phyloP scores from a whole-genome alignment of 208 protist genomes.

The Blastocrithidia nonstop region DNA sequence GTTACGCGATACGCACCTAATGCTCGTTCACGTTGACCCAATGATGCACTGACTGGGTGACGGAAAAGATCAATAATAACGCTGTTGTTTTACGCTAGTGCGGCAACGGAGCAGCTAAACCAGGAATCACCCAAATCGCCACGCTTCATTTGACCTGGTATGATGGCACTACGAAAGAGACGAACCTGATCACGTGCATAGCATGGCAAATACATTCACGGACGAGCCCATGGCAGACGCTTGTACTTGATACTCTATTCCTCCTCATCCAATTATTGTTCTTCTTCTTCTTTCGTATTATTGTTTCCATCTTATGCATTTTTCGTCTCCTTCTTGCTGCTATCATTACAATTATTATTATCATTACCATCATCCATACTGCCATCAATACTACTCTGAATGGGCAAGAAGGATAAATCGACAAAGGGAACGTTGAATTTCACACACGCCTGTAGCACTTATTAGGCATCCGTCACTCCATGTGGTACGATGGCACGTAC shows the following conservation, averaged over 20 bases:
- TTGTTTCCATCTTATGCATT: too few species aligned
- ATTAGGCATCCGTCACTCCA: slow-evolving; percentile 23
- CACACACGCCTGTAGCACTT: slow-evolving; percentile 28
- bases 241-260: too few species aligned
- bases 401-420: slow-evolving; percentile 60
- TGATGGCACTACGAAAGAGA: slow-evolving; percentile 53
- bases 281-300: too few species aligned
- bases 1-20: slow-evolving; percentile 75
- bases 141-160: slow-evolving; percentile 40
- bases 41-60: slow-evolving; percentile 28
- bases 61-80: slow-evolving; percentile 53
- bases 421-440: slow-evolving; percentile 47
- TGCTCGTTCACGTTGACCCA: slow-evolving; percentile 25
- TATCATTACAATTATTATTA: too few species aligned
- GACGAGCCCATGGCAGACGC: slow-evolving; percentile 55
- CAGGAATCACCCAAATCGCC: slow-evolving; percentile 77
- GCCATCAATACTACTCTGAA: slow-evolving; percentile 36
- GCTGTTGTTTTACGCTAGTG: slow-evolving; percentile 27
- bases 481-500: slow-evolving; percentile 15
- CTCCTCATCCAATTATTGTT: too few species aligned
- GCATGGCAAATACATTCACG: slow-evolving; percentile 38
- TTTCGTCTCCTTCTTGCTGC: too few species aligned
- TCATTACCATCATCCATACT: slow-evolving; percentile 12
- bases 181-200: slow-evolving; percentile 48
- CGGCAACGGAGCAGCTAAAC: slow-evolving; percentile 71